Evolutionary conservation across 1,284 basidiomycete species (phyloP), one percentile per base, ranked within the genome.

Genomic region (Sporisorium scitamineum): DNA sequence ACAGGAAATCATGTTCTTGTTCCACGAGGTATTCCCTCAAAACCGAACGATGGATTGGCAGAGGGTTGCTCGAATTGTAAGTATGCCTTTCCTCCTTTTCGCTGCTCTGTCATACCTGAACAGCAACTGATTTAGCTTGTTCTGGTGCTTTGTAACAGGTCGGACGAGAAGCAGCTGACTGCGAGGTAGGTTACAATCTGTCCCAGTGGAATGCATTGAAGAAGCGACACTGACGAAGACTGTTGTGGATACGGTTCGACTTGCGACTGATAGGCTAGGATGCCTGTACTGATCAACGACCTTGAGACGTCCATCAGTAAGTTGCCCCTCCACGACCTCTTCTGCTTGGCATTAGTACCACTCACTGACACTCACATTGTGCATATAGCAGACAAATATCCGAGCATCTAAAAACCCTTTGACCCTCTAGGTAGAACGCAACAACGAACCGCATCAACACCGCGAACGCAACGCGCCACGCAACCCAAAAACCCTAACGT

Each of bases 1-100:
- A 22, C 18, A 68, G 39, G 69, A 70, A 31, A 64, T 65, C 44
- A 61, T 70, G 62, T 37, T 51, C 5, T 22, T 70, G 14, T 70
- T 70, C 51, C 18, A 37, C 62, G 42, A 57, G 27, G 32, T 65
- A 20, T 70, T 29, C 22, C 50, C 37, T 5, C 62, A 51, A 4
- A 54, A 58, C 10, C 50, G 37, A 20, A 10, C 32, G 13, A 10
- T 51, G 13, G 62, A 65, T 20, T 70, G 58, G 58, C 27, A 50
- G 10, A 20, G 22, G 6, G 58, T 61, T 13, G 44, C 54, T 18
- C 62, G 69, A n/a, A 13, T 14, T 2, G 68, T 70, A 45, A 58
- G 62, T 50, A 1, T 22, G 41, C 1, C 18, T 26, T 14, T 5
- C 13, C 10, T 39, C 20, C 20, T 26, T 48, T 39, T 37, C 5